Evolutionary conservation across 495 filamentous ascomycete species (phyloP).

Genomic region (Bacidia rubella): DNA sequence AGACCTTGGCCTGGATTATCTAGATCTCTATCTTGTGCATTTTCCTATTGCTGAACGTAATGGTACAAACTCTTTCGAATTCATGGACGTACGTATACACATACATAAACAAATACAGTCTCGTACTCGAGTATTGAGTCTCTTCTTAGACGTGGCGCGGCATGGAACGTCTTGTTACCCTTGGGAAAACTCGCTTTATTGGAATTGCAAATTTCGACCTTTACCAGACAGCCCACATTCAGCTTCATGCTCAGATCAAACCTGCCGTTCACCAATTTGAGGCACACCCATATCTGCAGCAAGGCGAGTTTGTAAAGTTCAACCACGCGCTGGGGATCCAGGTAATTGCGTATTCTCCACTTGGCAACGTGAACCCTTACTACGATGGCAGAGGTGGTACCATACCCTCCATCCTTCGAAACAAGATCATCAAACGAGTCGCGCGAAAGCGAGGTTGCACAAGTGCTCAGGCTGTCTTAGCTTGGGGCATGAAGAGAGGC

Average conservation of each 20-base stretch:
- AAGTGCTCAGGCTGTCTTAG: conserved; percentile 36
- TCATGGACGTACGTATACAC: not conserved
- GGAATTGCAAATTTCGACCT: conserved; percentile 46
- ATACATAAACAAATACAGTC: conserved; percentile 2
- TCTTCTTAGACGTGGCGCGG: no score
- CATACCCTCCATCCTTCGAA: conserved; percentile 15
- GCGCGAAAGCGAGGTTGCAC: conserved; percentile 31
- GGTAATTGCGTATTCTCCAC: conserved; percentile 45
- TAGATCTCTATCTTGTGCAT: conserved; percentile 60
- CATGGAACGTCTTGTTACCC: no score
- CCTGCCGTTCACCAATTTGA: conserved; percentile 50
- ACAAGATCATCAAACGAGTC: conserved; percentile 24
- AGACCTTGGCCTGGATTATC: conserved; percentile 49
- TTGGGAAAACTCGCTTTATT: conserved; percentile 43
- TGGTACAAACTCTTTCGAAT: not conserved
- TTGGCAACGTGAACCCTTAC: conserved; percentile 38
- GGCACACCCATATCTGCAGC: conserved; percentile 47
- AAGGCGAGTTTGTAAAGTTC: conserved; percentile 32
- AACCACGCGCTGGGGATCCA: conserved; percentile 38
- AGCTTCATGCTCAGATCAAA: conserved; percentile 24
- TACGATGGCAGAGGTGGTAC: conserved; percentile 27
- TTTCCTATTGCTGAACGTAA: conserved; percentile 49
- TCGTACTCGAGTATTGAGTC: conserved; percentile 43
- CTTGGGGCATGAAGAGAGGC: conserved; percentile 37
- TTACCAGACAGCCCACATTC: conserved; percentile 29